These are phyloP conservation scores for Yamadazyma epiphylla DNA, from an alignment of 1,139 yeast genomes.

Conservation along the genomic window DNA sequence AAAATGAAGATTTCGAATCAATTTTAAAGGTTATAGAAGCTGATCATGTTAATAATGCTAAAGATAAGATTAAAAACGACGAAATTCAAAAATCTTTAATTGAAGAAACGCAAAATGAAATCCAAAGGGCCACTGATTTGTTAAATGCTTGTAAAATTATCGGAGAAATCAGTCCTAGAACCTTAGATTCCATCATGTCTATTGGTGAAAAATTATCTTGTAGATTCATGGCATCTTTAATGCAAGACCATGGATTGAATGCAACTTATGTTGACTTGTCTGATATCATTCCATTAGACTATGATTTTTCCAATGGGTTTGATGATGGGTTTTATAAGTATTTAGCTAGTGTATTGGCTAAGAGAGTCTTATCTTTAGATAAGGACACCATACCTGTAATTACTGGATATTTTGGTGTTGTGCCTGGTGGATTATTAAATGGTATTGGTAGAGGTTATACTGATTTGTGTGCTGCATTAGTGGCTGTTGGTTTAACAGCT, in stretches of 20 bases:
- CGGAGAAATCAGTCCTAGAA: slow-evolving; percentile 87
- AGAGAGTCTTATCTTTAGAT: slow-evolving; percentile 44
- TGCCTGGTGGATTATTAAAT: slow-evolving; percentile 89
- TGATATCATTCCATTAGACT: slow-evolving; percentile 59
- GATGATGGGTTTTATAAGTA: slow-evolving; percentile 67
- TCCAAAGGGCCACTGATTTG: slow-evolving; percentile 63
- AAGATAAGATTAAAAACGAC: slow-evolving; percentile 41
- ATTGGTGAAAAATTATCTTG: slow-evolving; percentile 93
- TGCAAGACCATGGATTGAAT: slow-evolving; percentile 74
- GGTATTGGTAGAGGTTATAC: slow-evolving; percentile 98
- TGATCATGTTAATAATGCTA: slow-evolving; percentile 81
- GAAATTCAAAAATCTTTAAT: slow-evolving; percentile 48
- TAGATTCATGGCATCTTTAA: slow-evolving; percentile 77
- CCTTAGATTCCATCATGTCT: slow-evolving; percentile 86
- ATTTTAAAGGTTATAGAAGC: slow-evolving; percentile 61
- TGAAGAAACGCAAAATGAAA: slow-evolving; percentile 57
- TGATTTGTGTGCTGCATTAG: slow-evolving; percentile 93
- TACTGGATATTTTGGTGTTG: slow-evolving; percentile 91
- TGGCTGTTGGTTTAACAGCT: slow-evolving; percentile 89
- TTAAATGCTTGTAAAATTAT: slow-evolving; percentile 84
- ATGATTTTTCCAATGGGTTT: slow-evolving; percentile 50
- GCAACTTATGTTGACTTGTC: slow-evolving; percentile 81
- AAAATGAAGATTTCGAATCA: slow-evolving; percentile 47
- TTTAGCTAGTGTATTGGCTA: slow-evolving; percentile 59
- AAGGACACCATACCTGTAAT: slow-evolving; percentile 73